A percentile compares a stretch with the other conserved stretches of the same genome.
Conservation (phyloP, 1,139 yeast species). For the Kodamaea ohmeri region DNA sequence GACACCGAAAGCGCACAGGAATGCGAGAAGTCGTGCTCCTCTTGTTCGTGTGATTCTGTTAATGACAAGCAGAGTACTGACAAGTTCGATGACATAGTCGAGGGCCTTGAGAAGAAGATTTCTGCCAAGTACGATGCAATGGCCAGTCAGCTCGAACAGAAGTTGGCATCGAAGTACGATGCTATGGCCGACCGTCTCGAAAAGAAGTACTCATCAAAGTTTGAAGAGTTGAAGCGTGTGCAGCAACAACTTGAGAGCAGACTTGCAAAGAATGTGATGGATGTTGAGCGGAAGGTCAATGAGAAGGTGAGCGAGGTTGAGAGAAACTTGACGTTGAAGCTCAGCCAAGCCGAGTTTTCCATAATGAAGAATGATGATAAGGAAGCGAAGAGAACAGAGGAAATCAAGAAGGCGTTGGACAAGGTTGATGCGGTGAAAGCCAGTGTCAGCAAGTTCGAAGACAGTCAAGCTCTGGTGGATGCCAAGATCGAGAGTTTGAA, state of each 20-base stretch:
- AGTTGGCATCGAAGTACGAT: too few species aligned
- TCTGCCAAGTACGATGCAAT: not conserved
- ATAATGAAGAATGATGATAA: not conserved
- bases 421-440: not conserved
- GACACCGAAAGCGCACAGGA: too few species aligned
- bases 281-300: conserved; percentile 10
- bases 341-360: not conserved
- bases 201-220: not conserved
- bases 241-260: not conserved
- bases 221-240: not conserved
- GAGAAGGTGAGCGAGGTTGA: not conserved
- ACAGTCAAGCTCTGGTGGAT: not conserved
- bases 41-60: not conserved
- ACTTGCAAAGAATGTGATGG: not conserved
- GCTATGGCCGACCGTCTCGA: not conserved
- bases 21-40: not conserved
- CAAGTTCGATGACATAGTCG: not conserved
- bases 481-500: too few species aligned
- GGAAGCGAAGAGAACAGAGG: not conserved
- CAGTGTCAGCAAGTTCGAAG: too few species aligned
- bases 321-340: not conserved
- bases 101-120: not conserved
- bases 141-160: not conserved
- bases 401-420: not conserved
- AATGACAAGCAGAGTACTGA: not conserved